Conservation (phyloP, 2,329 filamentous ascomycete species). For the Metarhizium guizhouense region DNA sequence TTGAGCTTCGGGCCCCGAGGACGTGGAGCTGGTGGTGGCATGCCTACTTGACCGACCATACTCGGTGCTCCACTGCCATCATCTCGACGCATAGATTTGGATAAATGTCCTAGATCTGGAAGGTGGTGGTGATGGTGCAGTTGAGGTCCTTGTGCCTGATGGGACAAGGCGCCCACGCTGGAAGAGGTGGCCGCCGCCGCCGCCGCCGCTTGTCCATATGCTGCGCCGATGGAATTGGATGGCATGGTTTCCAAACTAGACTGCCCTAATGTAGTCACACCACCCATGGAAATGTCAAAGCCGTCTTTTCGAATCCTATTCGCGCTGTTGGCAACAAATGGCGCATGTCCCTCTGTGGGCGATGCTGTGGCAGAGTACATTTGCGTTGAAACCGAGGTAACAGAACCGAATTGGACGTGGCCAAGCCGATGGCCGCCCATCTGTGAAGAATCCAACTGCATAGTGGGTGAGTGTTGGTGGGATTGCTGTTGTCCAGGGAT, state of each 20-base stretch:
- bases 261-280: conserved; percentile 43
- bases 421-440: conserved; percentile 44
- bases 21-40: conserved; percentile 73
- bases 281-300: conserved; percentile 45
- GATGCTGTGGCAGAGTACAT: conserved; percentile 43
- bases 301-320: conserved; percentile 52
- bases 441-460: conserved; percentile 47
- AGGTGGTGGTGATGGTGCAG: conserved; percentile 72
- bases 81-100: conserved; percentile 57
- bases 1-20: conserved; percentile 86
- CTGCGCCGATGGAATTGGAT: conserved; percentile 40
- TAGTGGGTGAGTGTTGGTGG: conserved; percentile 29
- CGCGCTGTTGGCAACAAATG: conserved; percentile 23
- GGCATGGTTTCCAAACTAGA: conserved; percentile 47
- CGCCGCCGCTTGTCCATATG: conserved; percentile 38
- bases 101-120: conserved; percentile 62
- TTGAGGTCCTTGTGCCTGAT: conserved; percentile 7
- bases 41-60: conserved; percentile 76
- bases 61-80: conserved; percentile 60
- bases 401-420: conserved; percentile 42
- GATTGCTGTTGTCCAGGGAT: conserved; percentile 32
- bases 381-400: conserved; percentile 39
- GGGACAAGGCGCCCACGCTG: conserved; percentile 2
- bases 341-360: conserved; percentile 23
- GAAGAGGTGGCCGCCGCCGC: conserved; percentile 15